Evolutionary conservation across 495 filamentous ascomycete species (phyloP).

Genomic region (Penicillium atrosanguineum): DNA sequence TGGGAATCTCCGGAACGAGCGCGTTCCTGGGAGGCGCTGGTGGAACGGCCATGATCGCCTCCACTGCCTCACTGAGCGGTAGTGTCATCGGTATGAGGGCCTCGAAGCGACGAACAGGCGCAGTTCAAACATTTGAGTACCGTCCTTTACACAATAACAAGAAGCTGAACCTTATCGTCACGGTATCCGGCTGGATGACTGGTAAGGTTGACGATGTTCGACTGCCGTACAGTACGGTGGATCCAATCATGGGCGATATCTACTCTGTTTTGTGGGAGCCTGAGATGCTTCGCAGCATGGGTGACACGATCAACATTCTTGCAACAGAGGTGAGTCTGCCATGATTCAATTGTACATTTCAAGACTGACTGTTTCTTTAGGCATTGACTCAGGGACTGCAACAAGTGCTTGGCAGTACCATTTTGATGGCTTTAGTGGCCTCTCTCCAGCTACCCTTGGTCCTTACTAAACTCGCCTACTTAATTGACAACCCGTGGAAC

Average conservation of each 20-base stretch:
- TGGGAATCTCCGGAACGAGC: slow-evolving; percentile 86
- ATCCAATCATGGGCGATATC: slow-evolving; percentile 96
- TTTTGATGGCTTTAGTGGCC: slow-evolving; percentile 86
- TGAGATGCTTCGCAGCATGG: slow-evolving; percentile 96
- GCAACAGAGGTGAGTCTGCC: slow-evolving; percentile 80
- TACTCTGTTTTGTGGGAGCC: slow-evolving; percentile 98
- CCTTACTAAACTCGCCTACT: slow-evolving; percentile 89
- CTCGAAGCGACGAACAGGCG: slow-evolving; percentile 79
- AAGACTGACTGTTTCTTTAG: slow-evolving; percentile 37
- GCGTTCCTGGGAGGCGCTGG: slow-evolving; percentile 89
- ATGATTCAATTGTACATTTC: neutral
- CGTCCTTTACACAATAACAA: slow-evolving; percentile 97
- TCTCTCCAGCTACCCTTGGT: slow-evolving; percentile 91
- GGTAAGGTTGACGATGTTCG: slow-evolving; percentile 96
- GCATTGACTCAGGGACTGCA: slow-evolving; percentile 94
- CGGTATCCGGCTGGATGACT: slow-evolving; percentile 97
- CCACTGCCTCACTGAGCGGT: slow-evolving; percentile 80
- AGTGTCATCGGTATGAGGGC: slow-evolving; percentile 81
- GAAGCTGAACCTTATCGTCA: slow-evolving; percentile 91
- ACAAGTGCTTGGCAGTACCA: slow-evolving; percentile 88
- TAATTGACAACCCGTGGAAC: slow-evolving; percentile 98
- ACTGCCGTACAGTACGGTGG: slow-evolving; percentile 90
- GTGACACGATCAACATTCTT: slow-evolving; percentile 96
- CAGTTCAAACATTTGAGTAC: slow-evolving; percentile 96
- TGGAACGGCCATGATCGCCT: slow-evolving; percentile 91